Evolutionary conservation across 2,329 filamentous ascomycete species (phyloP), one percentile per base, ranked within the genome.

Genomic region (Biscogniauxia marginata): DNA sequence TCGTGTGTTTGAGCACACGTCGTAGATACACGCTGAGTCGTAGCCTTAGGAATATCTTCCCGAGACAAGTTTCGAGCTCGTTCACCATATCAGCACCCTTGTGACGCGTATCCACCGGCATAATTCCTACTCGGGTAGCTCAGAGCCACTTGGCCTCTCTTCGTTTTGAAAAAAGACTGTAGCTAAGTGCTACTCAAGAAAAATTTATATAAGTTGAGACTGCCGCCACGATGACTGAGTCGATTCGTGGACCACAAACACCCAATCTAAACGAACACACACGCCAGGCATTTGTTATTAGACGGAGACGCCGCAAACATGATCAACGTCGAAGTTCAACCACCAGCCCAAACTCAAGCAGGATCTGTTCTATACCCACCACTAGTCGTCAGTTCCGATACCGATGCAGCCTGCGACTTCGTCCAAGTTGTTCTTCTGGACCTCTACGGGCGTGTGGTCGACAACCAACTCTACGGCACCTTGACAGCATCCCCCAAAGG

Each of bases 351-450:
- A 56, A 58, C 51, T 46, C 65, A 66, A 50, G 61, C 58, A 7
- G 62, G 66, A 7, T 46, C 56, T 7, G 47, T 63, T n/a, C 50
- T 68, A 45, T 67, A 67, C n/a, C 66, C 66, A 21, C 66, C 66
- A 3, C 49, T 68, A 1, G 66, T 68, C 0, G 48, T 68, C 16
- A 66, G 60, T 49, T 63, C 55, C 11, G 57, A 52, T 4, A 61
- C 20, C 22, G 46, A 56, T 16, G 55, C 60, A 19, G 50, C 58
- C 44, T 62, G 60, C 49, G 58, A 62, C n/a, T 67, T 67, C 48
- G 50, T 62, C 22, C 63, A 67, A 22, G 44, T 67, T 21, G 46
- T 50, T 20, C 63, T 68, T 13, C n/a, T 66, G 4, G 66, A 67
- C 53, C 44, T 60, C 1, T 61, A 65, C 20, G 64, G 64, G 22